Percentiles rank a stretch among this genome's conserved stretches.
phyloP scores from a whole-genome alignment of 2,329 filamentous ascomycete species.

The Magnaporthiopsis incrustans region DNA sequence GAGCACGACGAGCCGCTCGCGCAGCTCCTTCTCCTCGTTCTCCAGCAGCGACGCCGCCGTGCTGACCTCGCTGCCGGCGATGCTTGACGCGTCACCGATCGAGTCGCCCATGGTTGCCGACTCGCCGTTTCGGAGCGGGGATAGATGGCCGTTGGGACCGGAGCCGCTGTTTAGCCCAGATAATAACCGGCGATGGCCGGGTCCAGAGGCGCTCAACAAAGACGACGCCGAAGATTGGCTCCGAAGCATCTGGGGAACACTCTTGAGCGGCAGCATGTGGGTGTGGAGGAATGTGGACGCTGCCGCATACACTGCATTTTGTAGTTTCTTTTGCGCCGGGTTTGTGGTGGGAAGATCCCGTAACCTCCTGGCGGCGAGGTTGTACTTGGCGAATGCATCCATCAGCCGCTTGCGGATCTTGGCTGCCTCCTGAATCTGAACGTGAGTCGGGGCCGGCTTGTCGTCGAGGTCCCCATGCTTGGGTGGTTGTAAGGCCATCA shows the following conservation, averaged over 20 bases:
- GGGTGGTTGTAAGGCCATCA: constrained; percentile 59
- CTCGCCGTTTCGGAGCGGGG: constrained; percentile 40
- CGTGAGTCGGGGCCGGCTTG: constrained; percentile 41
- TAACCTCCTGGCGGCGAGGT: constrained; percentile 70
- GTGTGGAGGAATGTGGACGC: constrained; percentile 78
- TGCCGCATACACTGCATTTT: constrained; percentile 74
- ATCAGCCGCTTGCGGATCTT: constrained; percentile 86
- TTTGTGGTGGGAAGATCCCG: constrained; percentile 69
- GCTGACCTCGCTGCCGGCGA: constrained; percentile 40
- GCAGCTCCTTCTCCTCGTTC: constrained; percentile 72
- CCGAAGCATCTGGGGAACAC: constrained; percentile 57
- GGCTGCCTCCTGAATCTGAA: constrained; percentile 75
- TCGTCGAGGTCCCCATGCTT: constrained; percentile 25
- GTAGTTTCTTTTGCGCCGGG: constrained; percentile 63
- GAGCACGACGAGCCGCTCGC: constrained; percentile 72
- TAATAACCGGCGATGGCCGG: constrained; percentile 21
- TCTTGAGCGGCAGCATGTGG: constrained; percentile 83
- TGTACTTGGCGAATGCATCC: constrained; percentile 84
- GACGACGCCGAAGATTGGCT: constrained; percentile 27
- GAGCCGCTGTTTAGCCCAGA: constrained; percentile 15
- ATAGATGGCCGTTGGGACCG: constrained; percentile 15
- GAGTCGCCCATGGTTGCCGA: constrained; percentile 24
- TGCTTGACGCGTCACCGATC: constrained; percentile 42
- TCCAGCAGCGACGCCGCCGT: constrained; percentile 56
- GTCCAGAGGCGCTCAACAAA: constrained; percentile 8